Percentiles rank a stretch among this genome's conserved stretches.
Conservation (phyloP, 768 basidiomycete species). For the Termitomyces sp. region DNA sequence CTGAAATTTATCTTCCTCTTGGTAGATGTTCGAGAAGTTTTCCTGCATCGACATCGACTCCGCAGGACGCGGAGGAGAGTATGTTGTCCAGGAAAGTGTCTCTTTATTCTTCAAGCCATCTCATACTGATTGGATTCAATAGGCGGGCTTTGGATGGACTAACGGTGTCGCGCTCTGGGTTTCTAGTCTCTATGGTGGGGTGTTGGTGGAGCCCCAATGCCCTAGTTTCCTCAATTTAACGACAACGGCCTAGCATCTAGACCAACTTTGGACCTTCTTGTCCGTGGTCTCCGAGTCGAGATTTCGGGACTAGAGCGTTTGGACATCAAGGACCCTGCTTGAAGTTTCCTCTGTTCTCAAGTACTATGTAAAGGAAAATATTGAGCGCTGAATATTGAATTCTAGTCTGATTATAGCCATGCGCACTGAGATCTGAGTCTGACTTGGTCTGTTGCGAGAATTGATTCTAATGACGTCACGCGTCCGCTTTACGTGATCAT, state of each 20-base stretch:
- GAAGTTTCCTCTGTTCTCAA: too few relatives aligned
- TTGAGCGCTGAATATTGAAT: too few relatives aligned
- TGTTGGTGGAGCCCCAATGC: conserved; percentile 61
- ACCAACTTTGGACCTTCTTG: too few relatives aligned
- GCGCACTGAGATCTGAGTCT: too few relatives aligned
- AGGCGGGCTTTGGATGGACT: conserved; percentile 87
- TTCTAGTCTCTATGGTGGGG: conserved; percentile 59
- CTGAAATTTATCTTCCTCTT: too few relatives aligned
- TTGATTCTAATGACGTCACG: conserved; percentile 12
- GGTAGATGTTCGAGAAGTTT: conserved; percentile 92
- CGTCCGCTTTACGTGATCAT: neutral
- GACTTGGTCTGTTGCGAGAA: too few relatives aligned
- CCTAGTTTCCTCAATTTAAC: conserved; percentile 45
- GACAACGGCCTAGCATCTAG: too few relatives aligned
- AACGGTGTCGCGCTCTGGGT: conserved; percentile 83
- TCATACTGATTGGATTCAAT: conserved; percentile 2
- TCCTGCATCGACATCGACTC: conserved; percentile 75
- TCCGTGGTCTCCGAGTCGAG: too few relatives aligned
- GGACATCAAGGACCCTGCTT: too few relatives aligned
- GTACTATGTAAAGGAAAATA: too few relatives aligned
- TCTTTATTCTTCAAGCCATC: conserved; percentile 16
- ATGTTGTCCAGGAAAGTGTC: conserved; percentile 66
- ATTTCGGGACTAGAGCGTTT: too few relatives aligned
- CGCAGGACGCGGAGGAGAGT: conserved; percentile 81
- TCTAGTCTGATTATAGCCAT: too few relatives aligned